A percentile compares a stretch with the other conserved stretches of the same genome.
Evolutionary conservation across 73 alveolate genomes (phyloP).

Genomic region (Tetrahymena borealis): DNA sequence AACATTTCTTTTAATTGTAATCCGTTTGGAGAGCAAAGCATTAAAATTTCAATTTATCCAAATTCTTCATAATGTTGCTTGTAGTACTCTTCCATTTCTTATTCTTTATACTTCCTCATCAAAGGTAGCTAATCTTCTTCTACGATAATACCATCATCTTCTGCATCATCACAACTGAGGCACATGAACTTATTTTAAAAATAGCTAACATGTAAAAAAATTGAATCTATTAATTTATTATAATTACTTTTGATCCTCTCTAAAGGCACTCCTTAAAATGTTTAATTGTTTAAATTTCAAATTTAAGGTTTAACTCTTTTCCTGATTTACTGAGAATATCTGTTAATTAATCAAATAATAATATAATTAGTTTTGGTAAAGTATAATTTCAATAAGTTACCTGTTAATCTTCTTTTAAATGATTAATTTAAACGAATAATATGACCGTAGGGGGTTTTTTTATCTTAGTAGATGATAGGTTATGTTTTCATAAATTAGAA

Average conservation of each 20-base stretch:
- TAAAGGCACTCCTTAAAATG: not conserved
- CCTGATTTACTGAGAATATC: not conserved
- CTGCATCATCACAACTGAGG: not conserved
- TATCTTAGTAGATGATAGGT: not conserved
- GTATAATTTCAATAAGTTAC: not conserved
- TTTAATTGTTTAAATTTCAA: not conserved
- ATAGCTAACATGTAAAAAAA: not conserved
- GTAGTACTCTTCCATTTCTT: not conserved
- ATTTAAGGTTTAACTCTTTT: not conserved
- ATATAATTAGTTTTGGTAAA: not conserved
- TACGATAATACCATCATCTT: not conserved
- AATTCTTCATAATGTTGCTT: not conserved
- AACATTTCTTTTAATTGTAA: not conserved
- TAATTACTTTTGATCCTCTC: not conserved
- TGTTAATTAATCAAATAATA: not conserved
- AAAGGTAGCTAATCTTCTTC: not conserved
- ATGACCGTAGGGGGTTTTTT: not conserved
- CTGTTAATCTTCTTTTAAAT: not conserved
- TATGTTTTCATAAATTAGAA: not conserved
- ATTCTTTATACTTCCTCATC: not conserved
- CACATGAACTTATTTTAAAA: not conserved
- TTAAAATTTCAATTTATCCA: not conserved
- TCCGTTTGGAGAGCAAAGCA: not conserved
- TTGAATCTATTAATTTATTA: not conserved
- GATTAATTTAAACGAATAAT: not conserved